Conservation (phyloP, 2,329 filamentous ascomycete species). For the Cadophora luteo-olivacea region DNA sequence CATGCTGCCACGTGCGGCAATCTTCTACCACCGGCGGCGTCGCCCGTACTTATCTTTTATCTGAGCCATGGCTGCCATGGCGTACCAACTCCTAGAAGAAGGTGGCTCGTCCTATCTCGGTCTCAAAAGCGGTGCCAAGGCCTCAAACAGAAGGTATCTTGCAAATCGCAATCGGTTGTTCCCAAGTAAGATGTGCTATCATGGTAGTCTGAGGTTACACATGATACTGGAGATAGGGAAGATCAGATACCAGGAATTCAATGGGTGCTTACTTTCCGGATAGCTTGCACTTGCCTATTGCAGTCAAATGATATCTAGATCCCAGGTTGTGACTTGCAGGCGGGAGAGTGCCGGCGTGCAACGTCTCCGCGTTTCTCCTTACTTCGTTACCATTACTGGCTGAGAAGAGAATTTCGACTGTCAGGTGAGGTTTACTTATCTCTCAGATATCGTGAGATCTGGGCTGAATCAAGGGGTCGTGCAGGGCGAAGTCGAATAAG, state of each 20-base stretch:
- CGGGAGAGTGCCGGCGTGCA: constrained; percentile 12
- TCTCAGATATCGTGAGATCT: constrained; percentile 8
- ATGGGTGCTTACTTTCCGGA: constrained; percentile 27
- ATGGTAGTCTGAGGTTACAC: constrained; percentile 15
- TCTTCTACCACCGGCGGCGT: constrained; percentile 8
- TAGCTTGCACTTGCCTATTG: constrained; percentile 32
- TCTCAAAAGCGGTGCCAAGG: constrained; percentile 9
- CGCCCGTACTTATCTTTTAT: constrained; percentile 15
- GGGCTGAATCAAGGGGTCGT: constrained; percentile 9
- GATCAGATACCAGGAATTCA: constrained; percentile 14
- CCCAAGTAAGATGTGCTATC: not conserved
- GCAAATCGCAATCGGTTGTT: not conserved
- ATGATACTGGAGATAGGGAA: constrained; percentile 18
- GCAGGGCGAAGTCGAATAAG: constrained; percentile 29
- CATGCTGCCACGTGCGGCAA: constrained; percentile 23
- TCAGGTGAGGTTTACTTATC: constrained; percentile 24
- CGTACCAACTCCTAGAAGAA: constrained; percentile 17
- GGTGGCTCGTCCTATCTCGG: constrained; percentile 11
- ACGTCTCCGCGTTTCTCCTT: not conserved
- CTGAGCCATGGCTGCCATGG: constrained; percentile 14
- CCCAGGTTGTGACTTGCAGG: constrained; percentile 19
- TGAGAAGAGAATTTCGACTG: constrained; percentile 7
- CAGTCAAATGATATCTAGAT: constrained; percentile 22
- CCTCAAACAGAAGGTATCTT: not conserved
- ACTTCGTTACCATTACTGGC: constrained; percentile 10